These are phyloP conservation scores for Amylostereum chailletii DNA, from an alignment of 1,284 basidiomycete genomes.

Conservation along the genomic window DNA sequence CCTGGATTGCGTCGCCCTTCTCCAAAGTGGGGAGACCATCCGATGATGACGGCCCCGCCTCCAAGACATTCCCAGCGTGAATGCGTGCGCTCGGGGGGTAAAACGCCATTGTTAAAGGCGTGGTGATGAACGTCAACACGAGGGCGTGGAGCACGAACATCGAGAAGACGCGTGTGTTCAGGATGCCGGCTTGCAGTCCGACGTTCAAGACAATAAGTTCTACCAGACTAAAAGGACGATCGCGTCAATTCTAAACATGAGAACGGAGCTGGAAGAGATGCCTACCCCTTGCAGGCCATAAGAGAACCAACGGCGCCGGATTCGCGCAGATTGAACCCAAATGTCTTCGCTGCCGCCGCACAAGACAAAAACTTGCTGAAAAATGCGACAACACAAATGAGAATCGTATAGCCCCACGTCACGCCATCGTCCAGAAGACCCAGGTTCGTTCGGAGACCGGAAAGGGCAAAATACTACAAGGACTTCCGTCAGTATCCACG, in stretches of 20 bases:
- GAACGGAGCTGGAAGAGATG: conserved; percentile 5
- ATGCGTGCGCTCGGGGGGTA: conserved; percentile 57
- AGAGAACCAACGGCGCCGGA: conserved; percentile 80
- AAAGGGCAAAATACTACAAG: conserved; percentile 73
- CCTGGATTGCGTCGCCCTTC: conserved; percentile 8
- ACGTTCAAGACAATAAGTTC: conserved; percentile 93
- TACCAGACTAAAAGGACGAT: conserved; percentile 44
- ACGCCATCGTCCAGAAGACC: conserved; percentile 65
- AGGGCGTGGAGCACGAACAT: conserved; percentile 92
- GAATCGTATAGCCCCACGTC: conserved; percentile 83
- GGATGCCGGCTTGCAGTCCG: conserved; percentile 72
- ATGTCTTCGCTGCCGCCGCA: conserved; percentile 49
- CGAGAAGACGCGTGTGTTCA: conserved; percentile 65
- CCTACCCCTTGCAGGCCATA: conserved; percentile 91
- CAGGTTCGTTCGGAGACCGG: conserved; percentile 80
- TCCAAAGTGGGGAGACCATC: not conserved
- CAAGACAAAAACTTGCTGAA: conserved; percentile 71
- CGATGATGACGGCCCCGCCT: conserved; percentile 7
- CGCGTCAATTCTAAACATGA: not conserved
- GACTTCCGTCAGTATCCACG: not conserved
- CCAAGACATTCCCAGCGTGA: conserved; percentile 15
- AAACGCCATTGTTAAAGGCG: conserved; percentile 69
- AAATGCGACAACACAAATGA: conserved; percentile 77
- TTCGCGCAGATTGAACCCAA: conserved; percentile 73
- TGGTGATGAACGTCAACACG: conserved; percentile 80